Evolutionary conservation across 2,329 filamentous ascomycete species (phyloP), one percentile per base, ranked within the genome.

Genomic region (Paraphoma sp.): DNA sequence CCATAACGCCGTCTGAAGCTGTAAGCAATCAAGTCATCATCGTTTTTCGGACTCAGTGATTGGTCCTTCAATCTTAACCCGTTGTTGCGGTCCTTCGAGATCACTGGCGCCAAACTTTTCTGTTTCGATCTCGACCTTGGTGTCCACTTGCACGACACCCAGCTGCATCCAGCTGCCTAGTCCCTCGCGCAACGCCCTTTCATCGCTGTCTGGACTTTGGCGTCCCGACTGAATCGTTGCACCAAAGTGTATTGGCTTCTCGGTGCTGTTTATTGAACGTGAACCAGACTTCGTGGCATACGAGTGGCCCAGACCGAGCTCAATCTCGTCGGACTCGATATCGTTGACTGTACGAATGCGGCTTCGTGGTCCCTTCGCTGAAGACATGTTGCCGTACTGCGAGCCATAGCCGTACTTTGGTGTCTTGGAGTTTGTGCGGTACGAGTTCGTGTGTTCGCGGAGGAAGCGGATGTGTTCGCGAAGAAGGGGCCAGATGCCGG

Each of bases 401-500:
- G 65, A 68, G 3, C 57, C 58, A 29, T 64, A 65, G 18, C 63
- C 61, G 36, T 68, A 68, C 1, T 51, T 57, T 9, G 67, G 66
- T 18, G 57, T 45, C 9, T 53, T 54, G 31, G 41, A 33, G n/a
- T 67, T 54, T 2, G 56, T 60, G 11, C 56, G 42, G 43, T 64
- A 63, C 12, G 62, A 65, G 16, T 63, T 63, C 30, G 66, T 63
- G 17, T 61, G 57, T 14, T 66, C 65, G 43, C 69, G 69, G 7
- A 76, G 64, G 61, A 70, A 72, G 29, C 69, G 66, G 62, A 81
- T 76, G 52, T 77, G 67, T 48, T 80, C 76, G 29, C 80, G 78
- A 44, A 85, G 66, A 12, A 86, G 75, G 1, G 82, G 79, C 82
- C 83, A 86, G 51, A 84, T 79, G 46, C 81, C 76, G 0, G 83